These are phyloP conservation scores for Dovyalis caffra DNA, from an alignment of 345 rosid genomes.

Conservation along the genomic window DNA sequence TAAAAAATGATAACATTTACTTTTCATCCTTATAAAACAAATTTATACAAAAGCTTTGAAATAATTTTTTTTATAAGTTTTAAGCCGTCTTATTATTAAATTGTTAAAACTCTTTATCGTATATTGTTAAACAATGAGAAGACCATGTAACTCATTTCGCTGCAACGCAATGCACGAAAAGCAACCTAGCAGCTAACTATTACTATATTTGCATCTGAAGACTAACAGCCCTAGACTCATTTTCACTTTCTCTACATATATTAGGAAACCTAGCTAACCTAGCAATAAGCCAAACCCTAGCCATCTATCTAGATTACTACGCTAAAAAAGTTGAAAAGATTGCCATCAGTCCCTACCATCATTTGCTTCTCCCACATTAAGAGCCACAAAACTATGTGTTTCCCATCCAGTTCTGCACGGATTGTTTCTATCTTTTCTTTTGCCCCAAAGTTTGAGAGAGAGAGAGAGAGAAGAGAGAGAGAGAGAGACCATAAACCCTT, in stretches of 20 bases:
- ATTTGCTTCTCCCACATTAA: conserved; percentile 2
- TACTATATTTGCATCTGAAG: background rate
- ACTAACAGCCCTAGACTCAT: background rate
- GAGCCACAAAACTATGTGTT: background rate
- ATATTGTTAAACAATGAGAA: no score
- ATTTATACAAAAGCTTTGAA: no score
- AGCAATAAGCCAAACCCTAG: background rate
- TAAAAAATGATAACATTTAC: no score
- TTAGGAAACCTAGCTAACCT: background rate
- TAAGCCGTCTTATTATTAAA: no score
- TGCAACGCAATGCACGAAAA: no score
- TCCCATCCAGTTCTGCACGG: background rate
- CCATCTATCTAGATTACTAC: no score
- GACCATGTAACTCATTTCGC: no score
- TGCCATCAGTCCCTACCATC: conserved; percentile 2
- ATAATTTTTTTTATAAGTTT: no score
- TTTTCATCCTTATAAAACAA: no score
- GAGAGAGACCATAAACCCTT: background rate
- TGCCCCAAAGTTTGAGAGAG: background rate
- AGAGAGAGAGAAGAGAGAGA: no score
- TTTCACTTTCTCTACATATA: background rate
- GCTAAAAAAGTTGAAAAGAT: background rate
- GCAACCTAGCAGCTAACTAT: no score
- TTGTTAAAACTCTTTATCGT: no score
- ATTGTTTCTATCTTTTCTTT: background rate